A percentile compares a stretch with the other conserved stretches of the same genome.
Conservation (phyloP, 2,329 filamentous ascomycete species). For the Beauveria australis region DNA sequence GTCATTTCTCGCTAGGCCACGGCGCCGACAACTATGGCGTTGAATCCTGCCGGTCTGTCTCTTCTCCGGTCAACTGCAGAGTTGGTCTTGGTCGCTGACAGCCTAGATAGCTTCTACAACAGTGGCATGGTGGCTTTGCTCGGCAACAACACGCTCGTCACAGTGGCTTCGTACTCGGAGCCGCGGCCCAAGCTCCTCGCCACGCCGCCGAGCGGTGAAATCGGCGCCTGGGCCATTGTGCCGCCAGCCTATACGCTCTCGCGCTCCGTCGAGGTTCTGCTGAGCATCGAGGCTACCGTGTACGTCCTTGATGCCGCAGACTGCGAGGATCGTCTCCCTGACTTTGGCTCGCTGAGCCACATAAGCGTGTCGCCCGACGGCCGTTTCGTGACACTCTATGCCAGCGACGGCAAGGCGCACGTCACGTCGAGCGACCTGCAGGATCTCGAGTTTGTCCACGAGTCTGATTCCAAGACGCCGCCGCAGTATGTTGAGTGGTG, state of each 20-base stretch:
- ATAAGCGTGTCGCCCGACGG: constrained; percentile 88
- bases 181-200: constrained; percentile 80
- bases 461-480: constrained; percentile 74
- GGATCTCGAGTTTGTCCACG: constrained; percentile 82
- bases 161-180: constrained; percentile 84
- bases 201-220: constrained; percentile 63
- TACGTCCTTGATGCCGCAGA: constrained; percentile 83
- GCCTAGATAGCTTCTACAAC: constrained; percentile 59
- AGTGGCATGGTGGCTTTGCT: constrained; percentile 89
- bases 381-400: constrained; percentile 80
- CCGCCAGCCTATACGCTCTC: constrained; percentile 84
- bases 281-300: constrained; percentile 78
- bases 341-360: constrained; percentile 87
- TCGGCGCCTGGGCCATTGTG: constrained; percentile 84
- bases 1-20: constrained; percentile 85
- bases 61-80: neutral
- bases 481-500: constrained; percentile 94
- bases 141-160: constrained; percentile 76
- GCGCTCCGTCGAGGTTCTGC: constrained; percentile 81
- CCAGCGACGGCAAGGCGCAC: constrained; percentile 75
- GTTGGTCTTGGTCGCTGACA: constrained; percentile 12
- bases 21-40: constrained; percentile 85
- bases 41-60: constrained; percentile 58
- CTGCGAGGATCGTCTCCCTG: constrained; percentile 81
- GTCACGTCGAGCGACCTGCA: constrained; percentile 95